phyloP scores from a whole-genome alignment of 306 rosid species.

The Lupinus albus region DNA sequence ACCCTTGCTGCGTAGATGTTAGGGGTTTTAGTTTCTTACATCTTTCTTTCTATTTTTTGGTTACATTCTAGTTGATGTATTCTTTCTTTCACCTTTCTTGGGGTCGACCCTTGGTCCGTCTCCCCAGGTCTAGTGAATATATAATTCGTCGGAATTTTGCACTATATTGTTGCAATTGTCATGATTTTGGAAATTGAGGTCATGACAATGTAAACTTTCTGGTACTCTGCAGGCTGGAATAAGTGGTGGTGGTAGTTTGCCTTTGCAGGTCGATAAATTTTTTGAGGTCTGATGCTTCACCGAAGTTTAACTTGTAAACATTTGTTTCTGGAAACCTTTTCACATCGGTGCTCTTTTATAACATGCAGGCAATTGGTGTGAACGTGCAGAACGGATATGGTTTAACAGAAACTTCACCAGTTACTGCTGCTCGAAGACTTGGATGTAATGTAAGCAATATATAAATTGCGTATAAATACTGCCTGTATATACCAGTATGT shows the following conservation, averaged over 20 bases:
- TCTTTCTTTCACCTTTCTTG: too few relatives aligned
- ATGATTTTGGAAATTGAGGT: slow-evolving; percentile 33
- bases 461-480: slow-evolving; percentile 20
- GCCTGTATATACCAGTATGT: slow-evolving; percentile 4
- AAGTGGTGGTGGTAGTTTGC: slow-evolving; percentile 94
- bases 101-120: too few relatives aligned
- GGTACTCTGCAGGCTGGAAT: slow-evolving; percentile 76
- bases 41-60: background rate
- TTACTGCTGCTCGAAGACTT: slow-evolving; percentile 73
- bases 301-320: slow-evolving; percentile 19
- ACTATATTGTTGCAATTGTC: slow-evolving; percentile 18
- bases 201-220: slow-evolving; percentile 41
- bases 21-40: slow-evolving; percentile 6
- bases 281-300: slow-evolving; percentile 73
- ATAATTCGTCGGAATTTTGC: slow-evolving; percentile 11
- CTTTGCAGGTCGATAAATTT: slow-evolving; percentile 78
- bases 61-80: too few relatives aligned
- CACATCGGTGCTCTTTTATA: slow-evolving; percentile 2
- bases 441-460: slow-evolving; percentile 68
- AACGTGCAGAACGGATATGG: slow-evolving; percentile 93
- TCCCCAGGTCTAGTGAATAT: too few relatives aligned
- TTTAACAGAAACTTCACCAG: slow-evolving; percentile 92
- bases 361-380: slow-evolving; percentile 80
- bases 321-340: slow-evolving; percentile 22
- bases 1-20: background rate